phyloP scores from a whole-genome alignment of 208 protist genomes.

The Novymonas esmeraldas region DNA sequence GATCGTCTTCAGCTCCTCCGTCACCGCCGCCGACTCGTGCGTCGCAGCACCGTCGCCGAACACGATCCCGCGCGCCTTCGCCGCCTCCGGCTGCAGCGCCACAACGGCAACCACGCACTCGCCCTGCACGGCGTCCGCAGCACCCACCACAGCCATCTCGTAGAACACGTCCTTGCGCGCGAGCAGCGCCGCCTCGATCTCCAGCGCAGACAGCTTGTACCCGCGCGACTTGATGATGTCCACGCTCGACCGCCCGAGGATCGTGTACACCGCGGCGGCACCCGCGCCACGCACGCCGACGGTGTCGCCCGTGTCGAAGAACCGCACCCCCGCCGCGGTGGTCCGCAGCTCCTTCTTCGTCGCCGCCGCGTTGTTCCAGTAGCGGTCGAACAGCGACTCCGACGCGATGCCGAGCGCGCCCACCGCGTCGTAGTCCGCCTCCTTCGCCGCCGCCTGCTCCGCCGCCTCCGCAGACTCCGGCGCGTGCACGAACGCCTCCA shows the following conservation, averaged over 20 bases:
- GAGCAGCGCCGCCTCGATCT: conserved; percentile 91
- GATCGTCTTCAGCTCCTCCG: conserved; percentile 48
- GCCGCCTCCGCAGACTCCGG: conserved; percentile 26
- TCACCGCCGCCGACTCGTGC: conserved; percentile 56
- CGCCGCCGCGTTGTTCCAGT: conserved; percentile 88
- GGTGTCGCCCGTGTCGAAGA: conserved; percentile 89
- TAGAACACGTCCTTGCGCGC: conserved; percentile 71
- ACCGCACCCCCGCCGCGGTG: conserved; percentile 50
- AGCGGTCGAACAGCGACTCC: conserved; percentile 93
- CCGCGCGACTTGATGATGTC: conserved; percentile 95
- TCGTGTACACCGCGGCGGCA: conserved; percentile 62
- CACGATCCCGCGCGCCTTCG: conserved; percentile 36
- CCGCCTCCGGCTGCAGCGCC: conserved; percentile 49
- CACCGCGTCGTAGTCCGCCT: conserved; percentile 52
- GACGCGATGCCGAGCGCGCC: conserved; percentile 85
- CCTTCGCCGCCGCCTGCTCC: conserved; percentile 28
- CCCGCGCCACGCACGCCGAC: conserved; percentile 54
- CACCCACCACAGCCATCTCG: conserved; percentile 85
- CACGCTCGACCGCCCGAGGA: conserved; percentile 89
- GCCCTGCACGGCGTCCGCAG: conserved; percentile 60
- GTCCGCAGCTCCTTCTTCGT: conserved; percentile 80
- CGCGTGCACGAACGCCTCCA: conserved; percentile 64
- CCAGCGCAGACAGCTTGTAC: conserved; percentile 95
- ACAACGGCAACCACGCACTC: conserved; percentile 85
- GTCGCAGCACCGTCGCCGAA: conserved; percentile 27